Conservation (phyloP, 176 grass and related monocot genomes). For the Paspalum notatum region DNA sequence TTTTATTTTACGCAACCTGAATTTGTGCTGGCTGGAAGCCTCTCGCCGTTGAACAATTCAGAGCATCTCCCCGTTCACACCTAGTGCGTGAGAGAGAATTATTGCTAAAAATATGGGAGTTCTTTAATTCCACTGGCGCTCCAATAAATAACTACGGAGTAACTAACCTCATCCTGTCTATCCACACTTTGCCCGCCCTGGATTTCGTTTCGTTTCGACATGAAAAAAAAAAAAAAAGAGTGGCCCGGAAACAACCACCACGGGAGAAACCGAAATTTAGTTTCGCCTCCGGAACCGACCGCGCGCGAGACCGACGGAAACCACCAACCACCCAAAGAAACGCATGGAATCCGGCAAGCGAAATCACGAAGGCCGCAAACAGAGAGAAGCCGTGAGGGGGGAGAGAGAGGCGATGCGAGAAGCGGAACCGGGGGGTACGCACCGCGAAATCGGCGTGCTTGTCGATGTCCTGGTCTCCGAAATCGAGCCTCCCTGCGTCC, state of each 20-base stretch:
- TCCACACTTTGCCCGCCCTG: neutral
- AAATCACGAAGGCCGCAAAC: neutral
- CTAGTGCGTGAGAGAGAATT: neutral
- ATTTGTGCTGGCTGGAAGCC: slow-evolving; percentile 17
- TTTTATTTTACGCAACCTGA: slow-evolving; percentile 14
- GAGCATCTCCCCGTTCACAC: slow-evolving; percentile 52
- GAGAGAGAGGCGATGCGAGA: neutral
- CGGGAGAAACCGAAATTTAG: neutral
- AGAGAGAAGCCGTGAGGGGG: neutral
- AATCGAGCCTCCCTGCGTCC: slow-evolving; percentile 50
- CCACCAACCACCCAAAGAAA: neutral
- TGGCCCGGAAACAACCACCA: slow-evolving; percentile 24
- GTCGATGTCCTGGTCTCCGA: slow-evolving; percentile 50
- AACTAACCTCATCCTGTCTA: neutral
- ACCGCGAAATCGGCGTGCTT: slow-evolving; percentile 50
- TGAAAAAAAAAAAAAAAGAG: neutral
- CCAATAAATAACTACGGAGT: slow-evolving; percentile 27
- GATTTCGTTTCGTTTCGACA: slow-evolving; percentile 22
- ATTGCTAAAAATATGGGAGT: neutral
- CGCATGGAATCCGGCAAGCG: neutral
- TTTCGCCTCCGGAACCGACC: neutral
- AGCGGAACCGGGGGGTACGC: neutral
- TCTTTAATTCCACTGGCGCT: slow-evolving; percentile 38
- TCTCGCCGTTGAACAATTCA: slow-evolving; percentile 45
- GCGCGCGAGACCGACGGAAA: neutral